These are phyloP conservation scores for Candolleomyces efflorescens DNA, from an alignment of 768 basidiomycete genomes.

Conservation along the genomic window DNA sequence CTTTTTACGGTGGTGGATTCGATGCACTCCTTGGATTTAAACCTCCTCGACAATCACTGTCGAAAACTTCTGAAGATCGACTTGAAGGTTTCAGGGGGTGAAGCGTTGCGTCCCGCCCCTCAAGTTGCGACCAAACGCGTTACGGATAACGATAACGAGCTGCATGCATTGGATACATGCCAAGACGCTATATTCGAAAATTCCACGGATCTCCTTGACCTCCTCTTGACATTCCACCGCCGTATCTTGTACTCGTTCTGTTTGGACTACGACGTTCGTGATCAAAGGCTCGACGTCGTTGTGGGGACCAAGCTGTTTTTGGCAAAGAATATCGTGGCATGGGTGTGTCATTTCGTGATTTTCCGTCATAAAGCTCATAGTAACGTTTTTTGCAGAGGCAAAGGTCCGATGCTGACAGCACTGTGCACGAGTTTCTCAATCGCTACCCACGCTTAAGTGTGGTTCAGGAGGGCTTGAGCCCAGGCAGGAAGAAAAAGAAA, in stretches of 20 bases:
- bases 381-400: constrained; percentile 3
- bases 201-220: constrained; percentile 5
- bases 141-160: neutral
- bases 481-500: too few relatives aligned
- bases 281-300: neutral
- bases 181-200: constrained; percentile 9
- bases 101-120: constrained; percentile 9
- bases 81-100: constrained; percentile 12
- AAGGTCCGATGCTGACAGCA: too few relatives aligned
- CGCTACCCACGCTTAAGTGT: too few relatives aligned
- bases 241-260: constrained; percentile 20
- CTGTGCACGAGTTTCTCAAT: too few relatives aligned
- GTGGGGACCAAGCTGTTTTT: constrained; percentile 21
- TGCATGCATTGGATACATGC: constrained; percentile 7
- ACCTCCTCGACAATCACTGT: constrained; percentile 13
- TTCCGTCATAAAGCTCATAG: neutral
- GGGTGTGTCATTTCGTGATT: too few relatives aligned
- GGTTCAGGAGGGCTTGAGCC: too few relatives aligned
- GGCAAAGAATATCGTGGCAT: constrained; percentile 17
- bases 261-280: constrained; percentile 15
- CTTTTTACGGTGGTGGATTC: constrained; percentile 2
- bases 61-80: constrained; percentile 19
- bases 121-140: neutral
- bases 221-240: constrained; percentile 13
- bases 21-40: constrained; percentile 10